phyloP scores from a whole-genome alignment of 306 rosid genomes.

The Vigna reflexopilosa region DNA sequence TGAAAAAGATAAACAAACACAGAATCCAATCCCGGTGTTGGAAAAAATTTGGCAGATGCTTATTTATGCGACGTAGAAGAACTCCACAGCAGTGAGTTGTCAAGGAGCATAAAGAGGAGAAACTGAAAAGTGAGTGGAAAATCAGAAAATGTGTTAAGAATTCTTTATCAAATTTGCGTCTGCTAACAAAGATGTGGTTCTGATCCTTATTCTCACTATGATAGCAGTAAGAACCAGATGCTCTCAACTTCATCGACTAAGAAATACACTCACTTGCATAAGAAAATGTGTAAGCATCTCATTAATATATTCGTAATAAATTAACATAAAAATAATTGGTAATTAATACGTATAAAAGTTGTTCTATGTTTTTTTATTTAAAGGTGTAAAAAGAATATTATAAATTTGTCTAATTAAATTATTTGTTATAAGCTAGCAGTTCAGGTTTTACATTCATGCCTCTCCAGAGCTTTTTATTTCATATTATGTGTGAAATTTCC shows the following conservation, averaged over 20 bases:
- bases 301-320: no score
- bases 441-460: no score
- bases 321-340: no score
- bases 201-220: slow-evolving; percentile 34
- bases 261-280: no score
- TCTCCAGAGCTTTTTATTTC: no score
- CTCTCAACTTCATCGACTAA: slow-evolving; percentile 5
- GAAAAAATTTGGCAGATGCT: slow-evolving; percentile 11
- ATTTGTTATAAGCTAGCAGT: no score
- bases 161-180: slow-evolving; percentile 34
- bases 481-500: no score
- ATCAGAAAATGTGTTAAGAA: slow-evolving; percentile 26
- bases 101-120: slow-evolving; percentile 14
- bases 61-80: neutral
- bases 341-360: no score
- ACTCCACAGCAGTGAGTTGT: slow-evolving; percentile 33
- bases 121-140: neutral
- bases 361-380: no score
- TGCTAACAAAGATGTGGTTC: slow-evolving; percentile 38
- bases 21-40: slow-evolving; percentile 30
- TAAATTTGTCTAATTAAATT: no score
- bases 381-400: no score
- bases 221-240: slow-evolving; percentile 47
- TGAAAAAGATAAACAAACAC: neutral
- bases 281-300: no score